phyloP scores from a whole-genome alignment of 441 rosid species.

The Bocquillonia castaneifolia region DNA sequence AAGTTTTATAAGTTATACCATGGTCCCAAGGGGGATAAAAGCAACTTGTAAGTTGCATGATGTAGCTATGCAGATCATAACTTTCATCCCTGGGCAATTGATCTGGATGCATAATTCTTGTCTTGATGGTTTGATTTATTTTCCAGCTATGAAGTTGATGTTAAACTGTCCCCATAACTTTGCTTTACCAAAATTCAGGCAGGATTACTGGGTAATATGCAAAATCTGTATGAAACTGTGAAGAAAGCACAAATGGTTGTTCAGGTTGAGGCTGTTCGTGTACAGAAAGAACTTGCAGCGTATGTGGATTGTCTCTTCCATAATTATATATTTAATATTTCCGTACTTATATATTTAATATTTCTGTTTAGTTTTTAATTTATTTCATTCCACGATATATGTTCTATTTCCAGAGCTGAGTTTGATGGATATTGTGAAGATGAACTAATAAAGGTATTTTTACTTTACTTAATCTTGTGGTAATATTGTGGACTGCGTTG shows the following conservation, averaged over 20 bases:
- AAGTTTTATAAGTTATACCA: no score
- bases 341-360: conserved; percentile 1
- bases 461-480: neutral
- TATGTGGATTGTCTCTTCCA: conserved; percentile 32
- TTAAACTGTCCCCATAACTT: neutral
- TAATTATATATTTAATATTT: conserved; percentile 10
- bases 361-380: conserved; percentile 15
- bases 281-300: conserved; percentile 87
- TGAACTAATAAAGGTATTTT: conserved; percentile 75
- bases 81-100: neutral
- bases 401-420: conserved; percentile 56
- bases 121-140: neutral
- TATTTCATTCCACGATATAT: neutral
- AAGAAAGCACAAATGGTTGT: conserved; percentile 96
- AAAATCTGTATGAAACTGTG: conserved; percentile 77
- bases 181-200: conserved; percentile 42
- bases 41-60: neutral
- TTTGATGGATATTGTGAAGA: conserved; percentile 96
- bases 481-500: neutral
- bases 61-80: neutral
- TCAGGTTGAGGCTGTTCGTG: conserved; percentile 90
- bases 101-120: neutral
- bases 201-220: conserved; percentile 91
- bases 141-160: neutral
- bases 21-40: no score